phyloP scores from a whole-genome alignment of 2,329 filamentous ascomycete species.

The Shiraia bambusicola region DNA sequence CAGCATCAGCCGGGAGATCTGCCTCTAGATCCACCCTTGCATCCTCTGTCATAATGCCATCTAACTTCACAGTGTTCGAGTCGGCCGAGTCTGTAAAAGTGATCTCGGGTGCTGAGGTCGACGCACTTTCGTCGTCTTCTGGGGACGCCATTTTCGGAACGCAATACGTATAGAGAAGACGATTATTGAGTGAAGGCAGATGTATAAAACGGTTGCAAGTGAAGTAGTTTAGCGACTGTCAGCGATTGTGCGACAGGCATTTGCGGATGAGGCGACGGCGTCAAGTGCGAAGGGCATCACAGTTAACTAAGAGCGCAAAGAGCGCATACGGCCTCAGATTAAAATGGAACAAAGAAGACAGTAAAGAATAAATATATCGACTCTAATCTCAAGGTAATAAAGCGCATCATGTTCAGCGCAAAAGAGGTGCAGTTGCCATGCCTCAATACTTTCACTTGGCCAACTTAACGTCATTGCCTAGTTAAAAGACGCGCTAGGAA shows the following conservation, averaged over 20 bases:
- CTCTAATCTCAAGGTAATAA: neutral
- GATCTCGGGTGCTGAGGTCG: slow-evolving; percentile 11
- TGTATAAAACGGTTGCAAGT: neutral
- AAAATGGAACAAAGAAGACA: neutral
- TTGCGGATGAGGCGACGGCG: slow-evolving; percentile 7
- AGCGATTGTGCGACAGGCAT: slow-evolving; percentile 16
- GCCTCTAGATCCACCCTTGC: slow-evolving; percentile 16
- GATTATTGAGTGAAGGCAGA: neutral
- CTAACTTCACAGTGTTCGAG: slow-evolving; percentile 6
- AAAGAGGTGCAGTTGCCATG: neutral
- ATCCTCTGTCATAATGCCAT: slow-evolving; percentile 8
- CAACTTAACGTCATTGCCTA: slow-evolving; percentile 5
- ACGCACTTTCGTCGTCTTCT: slow-evolving; percentile 7
- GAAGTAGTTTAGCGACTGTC: neutral
- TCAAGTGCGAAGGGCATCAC: slow-evolving; percentile 1
- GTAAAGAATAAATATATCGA: neutral
- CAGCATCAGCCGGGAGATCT: slow-evolving; percentile 35
- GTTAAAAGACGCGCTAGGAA: slow-evolving; percentile 1
- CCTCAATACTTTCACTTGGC: slow-evolving; percentile 1
- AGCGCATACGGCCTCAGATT: too few relatives aligned
- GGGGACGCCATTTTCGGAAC: slow-evolving; percentile 13
- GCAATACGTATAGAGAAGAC: neutral
- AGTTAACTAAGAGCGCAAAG: neutral
- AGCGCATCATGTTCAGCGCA: slow-evolving; percentile 2
- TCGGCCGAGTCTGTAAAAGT: slow-evolving; percentile 9